These are phyloP conservation scores for Penicillium sp. DNA, from an alignment of 2,329 filamentous ascomycete genomes.

Conservation along the genomic window DNA sequence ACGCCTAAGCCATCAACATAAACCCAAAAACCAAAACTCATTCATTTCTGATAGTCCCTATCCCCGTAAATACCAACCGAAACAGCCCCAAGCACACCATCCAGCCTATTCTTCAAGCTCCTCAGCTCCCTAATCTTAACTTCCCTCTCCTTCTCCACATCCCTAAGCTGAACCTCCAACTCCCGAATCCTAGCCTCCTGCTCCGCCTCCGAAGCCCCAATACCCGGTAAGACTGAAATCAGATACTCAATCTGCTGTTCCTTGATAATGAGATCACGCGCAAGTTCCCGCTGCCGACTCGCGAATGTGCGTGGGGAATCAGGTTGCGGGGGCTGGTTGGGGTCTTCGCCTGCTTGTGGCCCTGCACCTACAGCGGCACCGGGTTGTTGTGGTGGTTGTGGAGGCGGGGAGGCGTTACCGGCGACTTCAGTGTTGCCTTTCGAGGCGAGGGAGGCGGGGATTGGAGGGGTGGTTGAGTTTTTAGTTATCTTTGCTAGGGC, in stretches of 20 bases:
- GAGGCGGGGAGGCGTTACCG: conserved; percentile 20
- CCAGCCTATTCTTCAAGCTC: conserved; percentile 40
- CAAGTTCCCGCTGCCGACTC: conserved; percentile 47
- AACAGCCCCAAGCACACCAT: conserved; percentile 44
- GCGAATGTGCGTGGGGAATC: conserved; percentile 45
- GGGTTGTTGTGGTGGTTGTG: conserved; percentile 23
- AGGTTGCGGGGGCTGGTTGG: conserved; percentile 37
- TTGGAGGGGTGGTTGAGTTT: conserved; percentile 37
- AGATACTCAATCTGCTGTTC: conserved; percentile 53
- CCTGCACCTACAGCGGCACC: conserved; percentile 15
- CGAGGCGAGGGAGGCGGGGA: conserved; percentile 28
- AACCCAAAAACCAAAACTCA: neutral
- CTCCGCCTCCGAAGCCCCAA: conserved; percentile 45
- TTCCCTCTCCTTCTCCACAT: conserved; percentile 45
- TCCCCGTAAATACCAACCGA: conserved; percentile 38
- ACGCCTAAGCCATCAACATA: neutral
- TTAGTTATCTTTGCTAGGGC: conserved; percentile 44
- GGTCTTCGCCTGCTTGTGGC: conserved; percentile 19
- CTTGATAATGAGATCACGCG: conserved; percentile 51
- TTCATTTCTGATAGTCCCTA: conserved; percentile 10
- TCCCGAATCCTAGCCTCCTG: conserved; percentile 46
- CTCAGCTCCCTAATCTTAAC: conserved; percentile 44
- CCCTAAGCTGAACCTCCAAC: conserved; percentile 45
- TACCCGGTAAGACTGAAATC: conserved; percentile 47
- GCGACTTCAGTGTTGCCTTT: conserved; percentile 14